phyloP scores from a whole-genome alignment of 2,329 filamentous ascomycete genomes.

The Aspergillus aculeatus region DNA sequence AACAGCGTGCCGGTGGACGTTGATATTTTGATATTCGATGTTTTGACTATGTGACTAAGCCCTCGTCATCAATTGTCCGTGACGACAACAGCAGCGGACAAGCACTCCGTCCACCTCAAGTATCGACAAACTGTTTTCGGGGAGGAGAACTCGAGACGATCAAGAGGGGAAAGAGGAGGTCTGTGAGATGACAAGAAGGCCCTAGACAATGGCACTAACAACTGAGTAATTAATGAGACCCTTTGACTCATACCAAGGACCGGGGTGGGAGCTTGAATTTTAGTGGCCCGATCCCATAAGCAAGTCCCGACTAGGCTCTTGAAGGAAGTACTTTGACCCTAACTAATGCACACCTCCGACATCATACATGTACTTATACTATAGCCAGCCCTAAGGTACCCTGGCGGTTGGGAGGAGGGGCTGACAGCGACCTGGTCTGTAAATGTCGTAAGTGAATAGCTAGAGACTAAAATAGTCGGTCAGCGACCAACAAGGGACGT shows the following conservation, averaged over 20 bases:
- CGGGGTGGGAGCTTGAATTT: neutral
- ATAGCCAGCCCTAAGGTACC: neutral
- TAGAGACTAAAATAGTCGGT: neutral
- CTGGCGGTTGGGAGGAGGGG: neutral
- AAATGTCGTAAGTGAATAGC: neutral
- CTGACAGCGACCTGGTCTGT: too few relatives aligned
- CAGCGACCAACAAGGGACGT: neutral
- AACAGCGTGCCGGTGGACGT: neutral
- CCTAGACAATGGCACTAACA: slow-evolving; percentile 8
- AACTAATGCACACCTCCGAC: too few relatives aligned
- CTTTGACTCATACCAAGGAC: slow-evolving; percentile 6
- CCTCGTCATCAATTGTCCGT: neutral
- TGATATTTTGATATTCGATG: too few relatives aligned
- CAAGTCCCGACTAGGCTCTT: neutral
- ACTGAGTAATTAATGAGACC: neutral
- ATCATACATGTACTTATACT: neutral
- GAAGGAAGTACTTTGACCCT: too few relatives aligned
- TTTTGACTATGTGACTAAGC: neutral
- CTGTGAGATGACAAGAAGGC: slow-evolving; percentile 12
- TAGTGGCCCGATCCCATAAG: neutral
- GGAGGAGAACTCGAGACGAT: slow-evolving; percentile 9
- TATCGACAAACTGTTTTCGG: neutral
- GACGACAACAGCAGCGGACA: neutral
- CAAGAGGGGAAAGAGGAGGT: slow-evolving; percentile 16
- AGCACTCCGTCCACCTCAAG: too few relatives aligned